Evolutionary conservation across 306 rosid species (phyloP), one percentile per base, ranked within the genome.

Genomic region (Macrotyloma uniflorum): DNA sequence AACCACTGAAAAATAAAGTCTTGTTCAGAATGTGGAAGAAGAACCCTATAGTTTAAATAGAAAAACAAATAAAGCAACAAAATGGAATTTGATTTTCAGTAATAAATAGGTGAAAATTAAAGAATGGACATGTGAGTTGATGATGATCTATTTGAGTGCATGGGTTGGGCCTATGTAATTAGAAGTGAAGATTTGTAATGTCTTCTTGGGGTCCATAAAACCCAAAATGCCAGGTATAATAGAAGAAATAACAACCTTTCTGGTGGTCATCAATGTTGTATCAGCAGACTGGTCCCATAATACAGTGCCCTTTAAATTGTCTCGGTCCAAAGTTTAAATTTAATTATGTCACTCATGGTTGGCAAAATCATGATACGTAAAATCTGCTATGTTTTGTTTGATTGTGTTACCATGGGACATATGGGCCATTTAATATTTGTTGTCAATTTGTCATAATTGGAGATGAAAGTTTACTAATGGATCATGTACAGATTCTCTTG

Each of bases 121-220:
- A n/a, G 4, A 4, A 66, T 19, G 30, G 23, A 6, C 5, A 11
- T 5, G 4, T 38, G 26, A 10, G 71, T 16, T 26, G 58, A 23
- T 15, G 14, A 18, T 19, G 53, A 30, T 70, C 20, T 11, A 50
- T 30, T 54, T 19, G 9, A 19, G 38, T 46, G 62, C 24, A 15
- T 81, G 78, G 80, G 74, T 75, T 83, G 84, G 87, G 87, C 84
- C 73, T 65, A 53, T 55, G 22, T 10, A 65, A 13, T 33, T 42
- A 33, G 72, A 10, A 4, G 19, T 19, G 40, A 53, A 61, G 72
- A 46, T 66, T 55, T 38, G 58, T 22, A 38, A 8, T 19, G 62
- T 74, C 15, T 8, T 6, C 12, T 30, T 38, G 81, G 84, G 78
- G 67, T 64, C 84, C 80, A 59, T 74, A 15, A 69, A 49, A 74